phyloP scores from a whole-genome alignment of 2,329 filamentous ascomycete genomes.

The Verticillium nonalfalfae region DNA sequence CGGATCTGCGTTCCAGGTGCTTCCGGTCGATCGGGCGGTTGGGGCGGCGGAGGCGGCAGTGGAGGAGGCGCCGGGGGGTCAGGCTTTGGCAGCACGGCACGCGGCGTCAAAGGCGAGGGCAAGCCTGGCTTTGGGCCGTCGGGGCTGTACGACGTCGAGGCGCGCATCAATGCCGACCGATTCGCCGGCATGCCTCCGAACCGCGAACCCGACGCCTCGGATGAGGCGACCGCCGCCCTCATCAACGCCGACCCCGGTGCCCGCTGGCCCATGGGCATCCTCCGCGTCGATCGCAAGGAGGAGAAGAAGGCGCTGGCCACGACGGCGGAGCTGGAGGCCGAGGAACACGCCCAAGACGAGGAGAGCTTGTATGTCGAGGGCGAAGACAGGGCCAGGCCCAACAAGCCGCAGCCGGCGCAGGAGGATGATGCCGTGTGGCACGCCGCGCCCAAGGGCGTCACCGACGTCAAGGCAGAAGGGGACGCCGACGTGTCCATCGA shows the following conservation, averaged over 20 bases:
- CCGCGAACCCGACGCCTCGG: slow-evolving; percentile 13
- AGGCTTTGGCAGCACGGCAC: slow-evolving; percentile 16
- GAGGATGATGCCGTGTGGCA: slow-evolving; percentile 35
- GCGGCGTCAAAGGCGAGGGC: slow-evolving; percentile 25
- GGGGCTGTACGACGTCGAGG: slow-evolving; percentile 26
- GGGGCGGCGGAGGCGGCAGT: slow-evolving; percentile 18
- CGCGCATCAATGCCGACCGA: slow-evolving; percentile 50
- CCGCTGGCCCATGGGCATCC: slow-evolving; percentile 49
- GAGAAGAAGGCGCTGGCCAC: slow-evolving; percentile 47
- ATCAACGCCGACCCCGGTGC: slow-evolving; percentile 9
- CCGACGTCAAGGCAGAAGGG: slow-evolving; percentile 35
- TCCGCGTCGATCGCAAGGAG: slow-evolving; percentile 47
- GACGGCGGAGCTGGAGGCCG: slow-evolving; percentile 50
- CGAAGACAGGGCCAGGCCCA: slow-evolving; percentile 19
- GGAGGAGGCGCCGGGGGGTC: slow-evolving; percentile 17
- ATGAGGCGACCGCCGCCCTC: slow-evolving; percentile 16
- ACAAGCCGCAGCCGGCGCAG: slow-evolving; percentile 16
- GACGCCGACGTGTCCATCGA: slow-evolving; percentile 33
- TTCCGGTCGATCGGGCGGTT: slow-evolving; percentile 10
- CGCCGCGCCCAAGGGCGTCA: slow-evolving; percentile 25
- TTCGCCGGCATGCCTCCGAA: slow-evolving; percentile 36
- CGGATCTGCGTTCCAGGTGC: slow-evolving; percentile 4
- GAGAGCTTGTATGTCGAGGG: slow-evolving; percentile 39
- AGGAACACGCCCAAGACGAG: slow-evolving; percentile 40
- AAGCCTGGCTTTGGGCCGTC: slow-evolving; percentile 31